phyloP scores from a whole-genome alignment of 2,329 filamentous ascomycete genomes.

The Diaporthe vexans region DNA sequence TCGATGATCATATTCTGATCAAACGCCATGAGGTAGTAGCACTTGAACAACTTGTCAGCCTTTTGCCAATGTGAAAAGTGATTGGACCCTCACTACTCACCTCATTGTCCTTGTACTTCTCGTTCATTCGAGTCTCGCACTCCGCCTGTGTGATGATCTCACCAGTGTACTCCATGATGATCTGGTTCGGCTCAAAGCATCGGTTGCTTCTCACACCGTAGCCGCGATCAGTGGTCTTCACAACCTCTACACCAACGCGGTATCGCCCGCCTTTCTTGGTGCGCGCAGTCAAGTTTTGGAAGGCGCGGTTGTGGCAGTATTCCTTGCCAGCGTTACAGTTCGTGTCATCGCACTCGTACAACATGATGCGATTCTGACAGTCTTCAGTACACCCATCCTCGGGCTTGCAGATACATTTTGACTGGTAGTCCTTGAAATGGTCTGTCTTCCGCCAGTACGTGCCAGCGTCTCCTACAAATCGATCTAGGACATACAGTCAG shows the following conservation, averaged over 20 bases:
- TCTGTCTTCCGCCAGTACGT: slow-evolving; percentile 86
- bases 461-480: slow-evolving; percentile 88
- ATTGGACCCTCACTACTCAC: slow-evolving; percentile 62
- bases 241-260: slow-evolving; percentile 93
- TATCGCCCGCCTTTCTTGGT: slow-evolving; percentile 86
- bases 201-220: slow-evolving; percentile 94
- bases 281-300: slow-evolving; percentile 82
- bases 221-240: slow-evolving; percentile 89
- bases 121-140: slow-evolving; percentile 93
- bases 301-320: slow-evolving; percentile 87
- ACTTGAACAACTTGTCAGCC: slow-evolving; percentile 64
- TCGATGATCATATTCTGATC: slow-evolving; percentile 99
- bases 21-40: slow-evolving; percentile 98
- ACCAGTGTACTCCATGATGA: slow-evolving; percentile 98
- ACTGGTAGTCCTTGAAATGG: slow-evolving; percentile 79
- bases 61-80: not conserved
- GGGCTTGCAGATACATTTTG: slow-evolving; percentile 81
- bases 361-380: slow-evolving; percentile 96
- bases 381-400: slow-evolving; percentile 88
- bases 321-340: slow-evolving; percentile 87
- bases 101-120: slow-evolving; percentile 93
- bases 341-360: slow-evolving; percentile 92
- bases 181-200: slow-evolving; percentile 88
- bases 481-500: slow-evolving; percentile 69
- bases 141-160: slow-evolving; percentile 97